These are phyloP conservation scores for Phaffia tasmanica DNA, from an alignment of 768 basidiomycete species.

Conservation along the genomic window DNA sequence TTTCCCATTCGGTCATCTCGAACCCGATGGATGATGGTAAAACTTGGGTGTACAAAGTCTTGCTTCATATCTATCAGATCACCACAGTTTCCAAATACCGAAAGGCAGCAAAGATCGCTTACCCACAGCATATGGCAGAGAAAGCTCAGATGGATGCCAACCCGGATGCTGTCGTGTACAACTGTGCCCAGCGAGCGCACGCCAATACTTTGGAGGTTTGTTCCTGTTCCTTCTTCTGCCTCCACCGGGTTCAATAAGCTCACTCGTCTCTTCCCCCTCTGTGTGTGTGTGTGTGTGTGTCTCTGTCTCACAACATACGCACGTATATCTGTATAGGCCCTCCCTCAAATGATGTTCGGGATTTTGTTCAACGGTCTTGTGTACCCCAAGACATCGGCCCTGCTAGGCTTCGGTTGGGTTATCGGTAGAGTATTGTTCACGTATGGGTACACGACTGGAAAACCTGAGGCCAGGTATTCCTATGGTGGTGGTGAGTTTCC, in stretches of 20 bases:
- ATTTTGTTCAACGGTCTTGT: constrained; percentile 11
- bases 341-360: constrained; percentile 23
- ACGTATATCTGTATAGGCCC: constrained; percentile 10
- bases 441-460: constrained; percentile 7
- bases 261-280: not conserved
- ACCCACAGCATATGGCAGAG: not conserved
- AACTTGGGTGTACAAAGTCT: not conserved
- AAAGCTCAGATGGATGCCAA: not conserved
- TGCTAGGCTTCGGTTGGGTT: constrained; percentile 17
- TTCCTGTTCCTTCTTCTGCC: not conserved
- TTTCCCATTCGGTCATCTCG: not conserved
- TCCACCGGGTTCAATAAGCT: not conserved
- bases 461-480: not conserved
- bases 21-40: not conserved
- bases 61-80: constrained; percentile 4
- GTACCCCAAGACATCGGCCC: not conserved
- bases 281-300: not conserved
- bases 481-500: constrained; percentile 3
- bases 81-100: not conserved
- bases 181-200: constrained; percentile 1
- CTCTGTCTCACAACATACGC: not conserved
- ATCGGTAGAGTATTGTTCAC: constrained; percentile 22
- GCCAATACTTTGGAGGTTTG: not conserved
- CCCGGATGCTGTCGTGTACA: not conserved
- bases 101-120: not conserved